A percentile compares a stretch with the other conserved stretches of the same genome.
Conservation (phyloP, 78 protist species). For the Chrysochromulina tobinii region DNA sequence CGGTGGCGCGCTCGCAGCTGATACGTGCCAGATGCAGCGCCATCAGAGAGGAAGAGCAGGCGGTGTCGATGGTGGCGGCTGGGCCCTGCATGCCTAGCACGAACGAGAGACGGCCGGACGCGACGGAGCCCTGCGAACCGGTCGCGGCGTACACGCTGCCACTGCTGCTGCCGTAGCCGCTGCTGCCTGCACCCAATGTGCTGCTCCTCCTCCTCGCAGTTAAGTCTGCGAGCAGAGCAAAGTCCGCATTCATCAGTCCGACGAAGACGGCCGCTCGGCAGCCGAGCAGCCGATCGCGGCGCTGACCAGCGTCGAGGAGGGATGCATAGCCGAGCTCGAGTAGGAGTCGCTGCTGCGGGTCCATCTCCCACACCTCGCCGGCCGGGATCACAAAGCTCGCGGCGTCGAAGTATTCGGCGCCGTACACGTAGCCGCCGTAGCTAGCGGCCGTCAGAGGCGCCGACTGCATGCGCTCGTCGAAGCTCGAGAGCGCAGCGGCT, state of each 20-base stretch:
- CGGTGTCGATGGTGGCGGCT: conserved; percentile 81
- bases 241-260: not conserved
- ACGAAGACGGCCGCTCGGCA: not conserved
- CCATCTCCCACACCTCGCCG: conserved; percentile 69
- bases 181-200: too few species aligned
- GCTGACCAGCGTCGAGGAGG: conserved; percentile 50
- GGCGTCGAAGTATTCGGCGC: conserved; percentile 48
- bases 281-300: not conserved
- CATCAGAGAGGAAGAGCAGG: conserved; percentile 86
- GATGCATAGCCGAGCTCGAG: conserved; percentile 63
- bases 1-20: not conserved
- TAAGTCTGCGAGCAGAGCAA: too few species aligned
- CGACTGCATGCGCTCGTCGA: too few species aligned
- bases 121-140: not conserved
- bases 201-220: too few species aligned
- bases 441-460: too few species aligned
- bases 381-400: conserved; percentile 54
- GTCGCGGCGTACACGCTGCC: conserved; percentile 12
- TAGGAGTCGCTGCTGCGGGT: conserved; percentile 84
- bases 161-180: too few species aligned
- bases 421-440: too few species aligned
- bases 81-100: conserved; percentile 77
- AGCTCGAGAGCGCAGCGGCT: too few species aligned
- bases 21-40: conserved; percentile 65
- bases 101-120: conserved; percentile 68